Evolutionary conservation across 768 basidiomycete species (phyloP), one percentile per base, ranked within the genome.

Genomic region (Xerocomellus chrysenteron): DNA sequence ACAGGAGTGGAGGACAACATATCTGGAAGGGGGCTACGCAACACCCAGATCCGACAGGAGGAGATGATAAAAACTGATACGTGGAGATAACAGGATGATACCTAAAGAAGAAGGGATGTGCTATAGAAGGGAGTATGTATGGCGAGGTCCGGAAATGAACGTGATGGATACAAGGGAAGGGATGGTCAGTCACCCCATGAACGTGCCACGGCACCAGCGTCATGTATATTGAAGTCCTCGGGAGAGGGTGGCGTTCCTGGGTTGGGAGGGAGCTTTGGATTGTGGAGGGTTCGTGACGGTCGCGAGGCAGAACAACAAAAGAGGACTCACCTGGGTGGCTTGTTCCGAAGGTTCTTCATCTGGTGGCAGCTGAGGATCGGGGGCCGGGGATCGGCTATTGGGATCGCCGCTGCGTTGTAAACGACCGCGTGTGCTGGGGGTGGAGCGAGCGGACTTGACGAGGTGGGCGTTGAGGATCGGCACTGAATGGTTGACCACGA

Each of bases 131-230:
- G 52, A 47, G 58, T 47, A 54, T 44, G 55, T 48, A 56, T 62
- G 64, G 54, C 35, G 57, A 57, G 55, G 65, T 62, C 64, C 70
- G 70, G 65, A 67, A 71, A 68, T 68, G 72, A 73, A 62, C 24
- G 72, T 59, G 71, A 63, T 58, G 40, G 52, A 54, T 47, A 59
- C 55, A 54, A 61, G 36, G 40, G 30, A 19, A 52, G 28, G 52
- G 43, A 30, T 17, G 55, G 48, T 72, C 53, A 73, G 63, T 73
- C 70, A 12, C 58, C 70, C 70, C 70, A 72, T 30, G 70, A 72
- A 48, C 70, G 66, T 63, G 70, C 71, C 42, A 72, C 71, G 21
- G 72, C 66, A 37, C 70, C 70, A 52, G 72, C 68, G 53, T 72
- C 70, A 54, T 49, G 57, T 46, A 72, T 65, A 5, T 28, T 61